Evolutionary conservation across 495 filamentous ascomycete species (phyloP), one percentile per base, ranked within the genome.

Genomic region (Aspergillus homomorphus): DNA sequence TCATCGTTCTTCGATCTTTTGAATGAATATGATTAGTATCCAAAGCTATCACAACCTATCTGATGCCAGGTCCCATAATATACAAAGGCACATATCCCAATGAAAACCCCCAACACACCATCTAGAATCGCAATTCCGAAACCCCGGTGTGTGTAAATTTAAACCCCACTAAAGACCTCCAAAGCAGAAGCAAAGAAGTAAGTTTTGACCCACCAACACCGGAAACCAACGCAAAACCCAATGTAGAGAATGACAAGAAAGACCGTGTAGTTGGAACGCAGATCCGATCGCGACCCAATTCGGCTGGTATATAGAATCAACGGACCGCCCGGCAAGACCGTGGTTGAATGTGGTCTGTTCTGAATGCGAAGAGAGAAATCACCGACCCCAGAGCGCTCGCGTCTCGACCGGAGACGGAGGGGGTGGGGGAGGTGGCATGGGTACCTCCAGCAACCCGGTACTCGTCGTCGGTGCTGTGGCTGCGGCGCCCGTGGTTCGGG

Each of bases 321-420:
- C n/a, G n/a, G n/a, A n/a, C n/a, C n/a, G n/a, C n/a, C n/a, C n/a
- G n/a, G n/a, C n/a, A n/a, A n/a, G n/a, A n/a, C n/a, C n/a, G n/a
- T n/a, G n/a, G n/a, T n/a, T n/a, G n/a, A n/a, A n/a, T n/a, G n/a
- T n/a, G n/a, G n/a, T n/a, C n/a, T n/a, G n/a, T n/a, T n/a, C n/a
- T n/a, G n/a, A n/a, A 5, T 9, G 4, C 33, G 8, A 38, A 12
- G 12, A 10, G 3, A 28, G 15, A 12, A 38, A 38, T 38, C 33
- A 53, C 23, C n/a, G 26, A 30, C n/a, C 49, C 26, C 18, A 38
- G 18, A 41, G 30, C 30, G 20, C 30, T 18, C 51, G 64, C 41
- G 73, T 77, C 51, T 70, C 68, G 52, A 80, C 76, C 0, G 78
- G 80, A 2, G 75, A 78, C 5, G 80, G 80, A 18, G 79, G 79